Percentiles rank a stretch among this genome's conserved stretches.
Evolutionary conservation across 352 stramenopile species (phyloP).

Genomic region (Globisporangium paroecandrum): DNA sequence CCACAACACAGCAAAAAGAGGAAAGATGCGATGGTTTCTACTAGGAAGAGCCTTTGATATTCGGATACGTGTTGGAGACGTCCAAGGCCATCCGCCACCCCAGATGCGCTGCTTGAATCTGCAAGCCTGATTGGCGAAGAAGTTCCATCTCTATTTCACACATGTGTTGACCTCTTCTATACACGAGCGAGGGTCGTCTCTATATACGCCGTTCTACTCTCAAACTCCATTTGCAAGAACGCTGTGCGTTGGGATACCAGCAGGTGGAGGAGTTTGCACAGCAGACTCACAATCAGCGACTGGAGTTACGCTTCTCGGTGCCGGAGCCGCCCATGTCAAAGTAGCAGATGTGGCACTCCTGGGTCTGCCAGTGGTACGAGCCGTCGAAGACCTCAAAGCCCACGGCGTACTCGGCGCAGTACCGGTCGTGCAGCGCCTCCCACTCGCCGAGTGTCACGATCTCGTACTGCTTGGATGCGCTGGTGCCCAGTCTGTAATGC

Average conservation of each 20-base stretch:
- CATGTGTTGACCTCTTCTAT: neutral
- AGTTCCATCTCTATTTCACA: neutral
- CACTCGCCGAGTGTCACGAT: conserved; percentile 81
- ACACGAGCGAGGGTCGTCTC: neutral
- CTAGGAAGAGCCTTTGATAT: neutral
- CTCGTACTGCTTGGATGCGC: conserved; percentile 71
- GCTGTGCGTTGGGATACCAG: neutral
- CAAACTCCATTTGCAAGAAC: neutral
- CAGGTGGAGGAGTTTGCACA: neutral
- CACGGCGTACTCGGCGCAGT: conserved; percentile 78
- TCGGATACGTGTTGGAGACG: neutral
- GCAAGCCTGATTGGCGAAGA: neutral
- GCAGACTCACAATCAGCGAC: conserved; percentile 16
- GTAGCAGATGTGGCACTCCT: conserved; percentile 77
- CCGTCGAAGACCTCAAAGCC: conserved; percentile 78
- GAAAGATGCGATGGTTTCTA: neutral
- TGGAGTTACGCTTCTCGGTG: conserved; percentile 45
- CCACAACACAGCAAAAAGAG: neutral
- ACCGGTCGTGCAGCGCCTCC: conserved; percentile 75
- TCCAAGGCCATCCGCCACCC: neutral
- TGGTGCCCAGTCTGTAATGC: conserved; percentile 37
- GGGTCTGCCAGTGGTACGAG: conserved; percentile 80
- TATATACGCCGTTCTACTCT: neutral
- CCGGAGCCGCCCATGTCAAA: conserved; percentile 55
- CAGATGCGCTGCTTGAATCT: neutral